Conservation (phyloP, 306 rosid species). For the Medicago lupulina region DNA sequence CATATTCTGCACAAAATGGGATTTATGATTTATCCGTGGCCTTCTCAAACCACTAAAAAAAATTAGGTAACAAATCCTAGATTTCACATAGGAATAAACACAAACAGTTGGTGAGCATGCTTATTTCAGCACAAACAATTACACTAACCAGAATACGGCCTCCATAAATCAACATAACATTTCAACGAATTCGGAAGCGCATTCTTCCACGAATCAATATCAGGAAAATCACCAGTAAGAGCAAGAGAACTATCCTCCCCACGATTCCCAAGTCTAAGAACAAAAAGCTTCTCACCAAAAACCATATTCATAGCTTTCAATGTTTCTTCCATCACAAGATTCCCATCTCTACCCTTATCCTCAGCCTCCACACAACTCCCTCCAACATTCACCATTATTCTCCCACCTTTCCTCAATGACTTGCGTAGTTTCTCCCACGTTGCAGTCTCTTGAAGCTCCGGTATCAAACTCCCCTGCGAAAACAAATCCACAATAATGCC, state of each 20-base stretch:
- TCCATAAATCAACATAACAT: conserved; percentile 62
- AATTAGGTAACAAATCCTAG: neutral
- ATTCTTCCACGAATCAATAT: conserved; percentile 60
- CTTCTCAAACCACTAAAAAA: neutral
- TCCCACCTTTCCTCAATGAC: conserved; percentile 83
- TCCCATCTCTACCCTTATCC: conserved; percentile 64
- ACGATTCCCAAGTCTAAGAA: conserved; percentile 69
- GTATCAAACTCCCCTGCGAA: conserved; percentile 65
- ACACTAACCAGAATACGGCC: conserved; percentile 39
- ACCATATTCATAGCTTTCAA: conserved; percentile 70
- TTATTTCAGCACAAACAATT: neutral
- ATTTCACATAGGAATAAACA: conserved; percentile 37
- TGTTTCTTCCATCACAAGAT: conserved; percentile 65
- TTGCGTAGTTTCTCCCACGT: conserved; percentile 67
- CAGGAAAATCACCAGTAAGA: conserved; percentile 77
- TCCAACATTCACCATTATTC: conserved; percentile 92
- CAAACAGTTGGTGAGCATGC: conserved; percentile 39
- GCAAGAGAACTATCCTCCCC: conserved; percentile 85
- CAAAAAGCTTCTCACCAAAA: conserved; percentile 57
- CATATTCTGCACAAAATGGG: conserved; percentile 1
- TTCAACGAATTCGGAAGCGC: conserved; percentile 53
- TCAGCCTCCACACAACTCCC: conserved; percentile 96
- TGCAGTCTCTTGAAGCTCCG: conserved; percentile 74
- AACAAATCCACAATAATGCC: conserved; percentile 88
- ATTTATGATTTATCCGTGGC: too few species aligned